Evolutionary conservation across 192 early-diverging fungal genomes (phyloP).

Genomic region (Powellomyces hirtus): DNA sequence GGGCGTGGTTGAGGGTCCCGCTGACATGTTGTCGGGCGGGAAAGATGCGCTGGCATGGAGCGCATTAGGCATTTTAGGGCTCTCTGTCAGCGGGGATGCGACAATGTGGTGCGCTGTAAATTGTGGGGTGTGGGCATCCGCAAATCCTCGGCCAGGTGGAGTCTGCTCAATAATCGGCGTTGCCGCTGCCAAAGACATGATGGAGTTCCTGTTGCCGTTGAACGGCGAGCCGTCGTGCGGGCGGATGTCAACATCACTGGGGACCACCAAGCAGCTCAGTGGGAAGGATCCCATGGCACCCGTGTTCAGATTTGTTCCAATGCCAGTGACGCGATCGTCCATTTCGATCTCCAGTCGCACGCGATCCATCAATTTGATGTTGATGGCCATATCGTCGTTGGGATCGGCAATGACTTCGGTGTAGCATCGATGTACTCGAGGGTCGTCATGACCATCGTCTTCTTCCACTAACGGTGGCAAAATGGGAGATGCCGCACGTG

Average conservation of each 20-base stretch:
- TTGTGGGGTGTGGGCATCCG: neutral
- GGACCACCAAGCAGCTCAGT: slow-evolving; percentile 12
- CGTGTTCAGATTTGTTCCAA: slow-evolving; percentile 26
- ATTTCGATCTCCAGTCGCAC: slow-evolving; percentile 24
- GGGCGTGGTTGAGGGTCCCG: too few relatives aligned
- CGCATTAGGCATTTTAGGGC: neutral
- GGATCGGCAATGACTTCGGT: slow-evolving; percentile 18
- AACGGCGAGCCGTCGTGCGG: neutral
- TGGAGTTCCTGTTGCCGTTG: neutral
- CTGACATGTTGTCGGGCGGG: too few relatives aligned
- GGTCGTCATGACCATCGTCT: neutral
- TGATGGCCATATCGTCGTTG: slow-evolving; percentile 26
- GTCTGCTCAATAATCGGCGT: too few relatives aligned
- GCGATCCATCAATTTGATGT: slow-evolving; percentile 23
- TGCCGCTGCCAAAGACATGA: neutral
- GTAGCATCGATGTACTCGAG: slow-evolving; percentile 13
- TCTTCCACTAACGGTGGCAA: neutral
- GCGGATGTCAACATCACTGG: slow-evolving; percentile 3
- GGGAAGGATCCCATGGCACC: slow-evolving; percentile 29
- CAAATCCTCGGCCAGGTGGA: neutral
- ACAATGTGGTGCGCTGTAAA: neutral
- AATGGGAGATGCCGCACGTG: neutral
- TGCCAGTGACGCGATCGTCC: slow-evolving; percentile 20
- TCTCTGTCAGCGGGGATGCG: neutral
- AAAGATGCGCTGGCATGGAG: too few relatives aligned